Evolutionary conservation across 2,329 filamentous ascomycete species (phyloP), one percentile per base, ranked within the genome.

Genomic region (Cercospora canescens): DNA sequence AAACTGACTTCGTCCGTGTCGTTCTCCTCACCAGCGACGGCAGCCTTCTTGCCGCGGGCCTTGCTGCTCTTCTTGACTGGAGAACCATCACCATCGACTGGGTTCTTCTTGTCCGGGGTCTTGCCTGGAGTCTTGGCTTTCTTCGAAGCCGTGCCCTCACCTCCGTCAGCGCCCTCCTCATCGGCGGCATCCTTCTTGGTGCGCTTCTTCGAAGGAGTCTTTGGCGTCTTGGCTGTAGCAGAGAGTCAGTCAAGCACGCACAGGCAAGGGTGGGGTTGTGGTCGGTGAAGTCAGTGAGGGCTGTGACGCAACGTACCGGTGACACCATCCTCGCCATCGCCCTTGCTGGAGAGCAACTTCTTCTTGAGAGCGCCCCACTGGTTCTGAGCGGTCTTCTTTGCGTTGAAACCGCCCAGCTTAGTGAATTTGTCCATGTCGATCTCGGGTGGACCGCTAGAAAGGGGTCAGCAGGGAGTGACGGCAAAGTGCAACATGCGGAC

Each of bases 311-410:
- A 62, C 50, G 18, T 56, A 62, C 60, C 48, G 14, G 35, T 28
- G 34, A 18, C 61, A 54, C 68, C 74, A 18, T 63, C 69, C 32
- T 67, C 69, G 32, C 28, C 63, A 18, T 55, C 64, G 14, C 72
- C 63, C 35, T 59, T 64, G 21, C 72, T 21, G 7, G 57, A 18
- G 14, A 59, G 55, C 50, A 79, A 63, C 72, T 78, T 77, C 70
- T 74, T 75, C 72, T 77, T 77, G 67, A 78, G 71, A 3, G 60
- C 62, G 56, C 70, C 74, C 77, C 77, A 79, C n/a, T 70, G 74
- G 71, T 79, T 79, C 63, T 66, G 59, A 4, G 72, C 67, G 8
- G 67, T 69, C 69, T 78, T 78, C 30, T 50, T 34, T 21, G 74
- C 75, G 60, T 75, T 75, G 72, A 77, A 77, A 3, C 64, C 73